Conservation (phyloP, 169 alveolate species). For the Pseudocohnilembus persalinus region DNA sequence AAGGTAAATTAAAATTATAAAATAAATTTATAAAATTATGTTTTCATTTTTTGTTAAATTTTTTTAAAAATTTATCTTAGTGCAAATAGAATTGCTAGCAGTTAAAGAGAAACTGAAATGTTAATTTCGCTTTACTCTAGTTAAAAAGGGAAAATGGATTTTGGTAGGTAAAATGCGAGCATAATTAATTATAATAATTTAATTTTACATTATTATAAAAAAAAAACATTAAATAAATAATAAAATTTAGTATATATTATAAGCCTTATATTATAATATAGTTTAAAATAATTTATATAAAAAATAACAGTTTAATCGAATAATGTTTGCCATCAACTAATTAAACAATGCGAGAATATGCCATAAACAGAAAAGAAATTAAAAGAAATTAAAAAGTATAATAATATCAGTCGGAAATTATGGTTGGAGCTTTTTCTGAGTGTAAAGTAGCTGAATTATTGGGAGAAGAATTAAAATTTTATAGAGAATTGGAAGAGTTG, state of each 20-base stretch:
- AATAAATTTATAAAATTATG: background rate
- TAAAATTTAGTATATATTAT: conserved; percentile 2
- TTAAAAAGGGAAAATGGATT: background rate
- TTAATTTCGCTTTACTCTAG: background rate
- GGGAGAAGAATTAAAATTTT: background rate
- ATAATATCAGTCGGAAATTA: background rate
- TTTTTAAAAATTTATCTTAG: background rate
- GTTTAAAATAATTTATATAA: background rate
- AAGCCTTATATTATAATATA: background rate
- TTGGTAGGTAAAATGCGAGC: background rate
- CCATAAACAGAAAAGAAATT: background rate
- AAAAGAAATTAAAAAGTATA: background rate
- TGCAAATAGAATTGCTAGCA: conserved; percentile 18
- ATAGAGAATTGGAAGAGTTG: background rate
- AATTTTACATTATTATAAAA: background rate
- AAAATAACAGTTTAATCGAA: background rate
- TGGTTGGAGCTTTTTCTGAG: background rate
- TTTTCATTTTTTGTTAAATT: background rate
- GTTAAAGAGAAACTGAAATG: conserved; percentile 10
- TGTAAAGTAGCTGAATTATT: background rate
- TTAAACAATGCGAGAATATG: background rate
- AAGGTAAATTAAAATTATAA: background rate
- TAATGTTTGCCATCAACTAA: background rate
- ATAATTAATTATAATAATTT: background rate
- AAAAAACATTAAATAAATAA: background rate